Evolutionary conservation across 2,329 filamentous ascomycete genomes (phyloP), one percentile per base, ranked within the genome.

Genomic region (Diatrype stigma): DNA sequence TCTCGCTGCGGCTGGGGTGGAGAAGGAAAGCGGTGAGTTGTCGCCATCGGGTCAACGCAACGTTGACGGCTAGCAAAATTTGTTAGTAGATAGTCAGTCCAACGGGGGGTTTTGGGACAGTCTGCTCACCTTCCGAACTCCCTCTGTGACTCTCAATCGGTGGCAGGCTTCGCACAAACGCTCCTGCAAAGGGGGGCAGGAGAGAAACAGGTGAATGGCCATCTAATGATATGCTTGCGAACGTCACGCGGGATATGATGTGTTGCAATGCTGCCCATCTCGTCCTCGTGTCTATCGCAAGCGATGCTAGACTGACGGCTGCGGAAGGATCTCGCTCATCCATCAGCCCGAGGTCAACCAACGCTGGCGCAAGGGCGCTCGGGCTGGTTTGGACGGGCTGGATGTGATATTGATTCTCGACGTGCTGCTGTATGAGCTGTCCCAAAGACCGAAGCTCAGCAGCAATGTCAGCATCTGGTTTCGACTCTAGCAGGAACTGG

Each of bases 11-110:
- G 21, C 50, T 56, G 0, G 71, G 65, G 49, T 74, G 70, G 14
- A 76, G 67, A 10, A 77, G 62, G 50, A 73, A 73, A 12, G 68
- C 67, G 4, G 73, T 70, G 12, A 75, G 61, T n/a, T 61, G 66
- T 30, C 72, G 70, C 74, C 74, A 76, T 54, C 65, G 63, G 16
- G 66, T 68, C 5, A 73, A 56, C 2, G 72, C 73, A n/a, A 67
- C 49, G 7, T 62, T 48, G 6, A 63, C 55, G 6, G 60, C 60
- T 69, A 49, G 14, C 7, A 26, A 49, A 30, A 49, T 23, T 16
- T 46, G 30, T 30, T 32, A 21, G 21, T 42, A 40, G 4, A 17
- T 51, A 16, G 19, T 12, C 26, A 16, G 19, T 37, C 4, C n/a
- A 47, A 3, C 17, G 23, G 38, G 42, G 17, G 8, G 19, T 19